Conservation (phyloP, 2,329 filamentous ascomycete species). For the Pseudogymnoascus pannorum region DNA sequence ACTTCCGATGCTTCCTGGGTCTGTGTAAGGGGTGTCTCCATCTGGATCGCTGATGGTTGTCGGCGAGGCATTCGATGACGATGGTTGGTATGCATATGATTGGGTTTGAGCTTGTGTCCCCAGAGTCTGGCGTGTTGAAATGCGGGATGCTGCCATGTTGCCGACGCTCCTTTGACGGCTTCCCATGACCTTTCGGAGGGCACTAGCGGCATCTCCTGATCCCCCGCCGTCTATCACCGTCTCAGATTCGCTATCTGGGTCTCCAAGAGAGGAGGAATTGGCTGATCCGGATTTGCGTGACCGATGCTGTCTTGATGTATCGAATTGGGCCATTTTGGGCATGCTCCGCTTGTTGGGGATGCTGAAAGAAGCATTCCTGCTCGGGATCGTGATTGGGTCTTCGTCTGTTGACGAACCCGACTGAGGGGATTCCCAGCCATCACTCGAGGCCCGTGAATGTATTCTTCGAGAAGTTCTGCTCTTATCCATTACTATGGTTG, state of each 20-base stretch:
- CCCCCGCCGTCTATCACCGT: conserved; percentile 44
- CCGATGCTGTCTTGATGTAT: conserved; percentile 21
- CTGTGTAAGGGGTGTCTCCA: conserved; percentile 39
- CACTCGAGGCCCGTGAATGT: conserved; percentile 15
- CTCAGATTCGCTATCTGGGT: conserved; percentile 47
- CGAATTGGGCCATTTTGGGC: conserved; percentile 22
- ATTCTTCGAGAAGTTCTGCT: conserved; percentile 14
- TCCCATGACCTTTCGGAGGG: conserved; percentile 47
- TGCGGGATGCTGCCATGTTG: neutral
- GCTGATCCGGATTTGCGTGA: conserved; percentile 21
- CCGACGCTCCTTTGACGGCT: conserved; percentile 19
- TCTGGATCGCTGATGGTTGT: conserved; percentile 44
- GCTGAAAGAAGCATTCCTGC: conserved; percentile 48
- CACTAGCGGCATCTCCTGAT: conserved; percentile 51
- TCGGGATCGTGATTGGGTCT: conserved; percentile 58
- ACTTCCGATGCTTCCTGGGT: conserved; percentile 23
- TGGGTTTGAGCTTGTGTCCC: neutral
- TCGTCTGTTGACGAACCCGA: conserved; percentile 53
- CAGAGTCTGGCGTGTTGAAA: neutral
- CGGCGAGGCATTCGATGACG: conserved; percentile 40
- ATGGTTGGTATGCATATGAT: conserved; percentile 8
- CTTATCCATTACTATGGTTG: conserved; percentile 22
- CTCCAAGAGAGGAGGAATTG: neutral
- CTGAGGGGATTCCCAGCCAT: conserved; percentile 40
- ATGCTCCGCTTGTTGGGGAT: conserved; percentile 22